Conservation (phyloP, 805 yeast genomes). For the Tetrapisispora namnaoensis region DNA sequence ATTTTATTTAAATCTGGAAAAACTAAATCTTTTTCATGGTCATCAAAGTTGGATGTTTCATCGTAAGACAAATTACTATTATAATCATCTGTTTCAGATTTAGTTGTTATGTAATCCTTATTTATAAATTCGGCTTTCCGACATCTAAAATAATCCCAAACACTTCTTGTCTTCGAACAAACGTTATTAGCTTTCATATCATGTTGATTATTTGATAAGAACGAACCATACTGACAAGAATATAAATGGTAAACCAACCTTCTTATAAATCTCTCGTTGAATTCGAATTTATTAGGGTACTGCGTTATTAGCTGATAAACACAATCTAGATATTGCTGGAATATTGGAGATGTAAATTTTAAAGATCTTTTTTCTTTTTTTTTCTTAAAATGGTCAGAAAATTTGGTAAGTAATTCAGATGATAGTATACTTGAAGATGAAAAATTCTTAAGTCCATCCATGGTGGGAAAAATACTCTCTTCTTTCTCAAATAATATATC, state of each 20-base stretch:
- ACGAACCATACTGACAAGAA: constrained; percentile 93
- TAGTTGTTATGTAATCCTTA: constrained; percentile 29
- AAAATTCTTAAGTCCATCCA: constrained; percentile 1
- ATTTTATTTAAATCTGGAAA: constrained; percentile 41
- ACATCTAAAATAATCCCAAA: constrained; percentile 89
- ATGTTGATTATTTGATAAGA: constrained; percentile 62
- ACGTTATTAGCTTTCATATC: constrained; percentile 43
- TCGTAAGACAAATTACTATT: background rate
- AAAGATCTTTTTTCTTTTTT: constrained; percentile 32
- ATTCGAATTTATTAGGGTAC: constrained; percentile 67
- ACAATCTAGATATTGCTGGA: constrained; percentile 89
- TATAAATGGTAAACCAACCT: constrained; percentile 78
- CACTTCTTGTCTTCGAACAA: constrained; percentile 52
- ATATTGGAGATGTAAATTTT: constrained; percentile 76
- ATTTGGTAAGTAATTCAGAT: constrained; percentile 2
- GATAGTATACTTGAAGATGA: constrained; percentile 1
- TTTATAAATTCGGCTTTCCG: constrained; percentile 62
- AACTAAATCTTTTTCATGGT: constrained; percentile 32
- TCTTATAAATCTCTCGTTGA: constrained; percentile 78
- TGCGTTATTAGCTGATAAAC: constrained; percentile 71
- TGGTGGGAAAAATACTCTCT: background rate
- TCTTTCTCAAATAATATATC: background rate
- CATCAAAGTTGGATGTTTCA: background rate
- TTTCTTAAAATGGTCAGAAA: constrained; percentile 6
- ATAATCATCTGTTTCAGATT: background rate